Base-by-base conservation (phyloP, 768 basidiomycete species). In the Tylopilus cervinicoccineus region DNA sequence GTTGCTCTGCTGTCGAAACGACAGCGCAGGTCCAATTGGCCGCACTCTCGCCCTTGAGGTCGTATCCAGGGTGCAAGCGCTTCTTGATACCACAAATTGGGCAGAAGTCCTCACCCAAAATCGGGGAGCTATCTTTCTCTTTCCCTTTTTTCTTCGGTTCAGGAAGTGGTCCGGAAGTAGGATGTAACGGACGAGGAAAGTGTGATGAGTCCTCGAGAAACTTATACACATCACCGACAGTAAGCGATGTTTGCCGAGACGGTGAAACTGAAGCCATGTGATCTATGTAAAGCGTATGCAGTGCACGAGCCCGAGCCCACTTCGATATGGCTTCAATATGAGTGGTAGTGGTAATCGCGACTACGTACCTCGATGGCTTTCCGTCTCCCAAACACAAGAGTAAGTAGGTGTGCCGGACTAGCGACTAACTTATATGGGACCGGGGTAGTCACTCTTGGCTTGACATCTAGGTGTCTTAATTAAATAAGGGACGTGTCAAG, bases 311-410 rank as follows among this genome's bases (percentile, higher is more conserved):
- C 6, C 77, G 70, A 14, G 61, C 69, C 76, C 74, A 75, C 77
- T 78, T 53, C 27, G 31, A 9, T 10, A 26, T 22, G 5, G 9
- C 19, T 43, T 59, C 32, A 56, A 43, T 20, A 51, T 8, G 20
- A 26, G 14, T 23, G 10, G 16, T 29, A 17, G 37, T 11, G 27
- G 20, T 10, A 45, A 38, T n/a, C 31, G 22, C n/a, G 26, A 24
- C 2, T 33, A 56, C 72, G 31, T 26, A 76, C 76, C 66, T 77
- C 77, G 4, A 78, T 67, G 2, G 76, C 75, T 54, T 77, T 77
- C 36, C 73, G 68, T 34, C 73, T 71, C 27, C 76, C 76, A 38
- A 65, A 64, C 5, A 71, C 58, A 19, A 78, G 59, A 13, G 56
- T 55, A 6, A 64, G 58, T 6, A 76, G 58, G 4, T 73, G 70